Conservation (phyloP, 306 rosid species). For the Trifolium fragiferum region DNA sequence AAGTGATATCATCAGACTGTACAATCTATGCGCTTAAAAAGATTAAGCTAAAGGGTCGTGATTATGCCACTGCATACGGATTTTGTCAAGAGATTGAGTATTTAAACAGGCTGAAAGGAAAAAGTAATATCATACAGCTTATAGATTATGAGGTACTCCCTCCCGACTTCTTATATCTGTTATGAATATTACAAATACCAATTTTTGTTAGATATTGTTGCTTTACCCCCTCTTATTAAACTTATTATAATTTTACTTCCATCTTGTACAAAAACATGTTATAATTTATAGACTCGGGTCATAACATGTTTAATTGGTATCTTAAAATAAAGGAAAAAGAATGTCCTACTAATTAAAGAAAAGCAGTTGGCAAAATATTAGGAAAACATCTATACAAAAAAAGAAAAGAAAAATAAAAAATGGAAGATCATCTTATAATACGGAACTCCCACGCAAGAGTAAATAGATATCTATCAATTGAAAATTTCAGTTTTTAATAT, state of each 20-base stretch:
- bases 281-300: not conserved
- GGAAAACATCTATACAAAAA: no score
- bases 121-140: conserved; percentile 82
- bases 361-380: no score
- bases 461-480: no score
- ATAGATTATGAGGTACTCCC: conserved; percentile 82
- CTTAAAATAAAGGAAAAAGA: not conserved
- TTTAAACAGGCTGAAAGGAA: conserved; percentile 86
- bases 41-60: conserved; percentile 92
- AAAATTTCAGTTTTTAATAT: no score
- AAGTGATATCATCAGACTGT: conserved; percentile 95
- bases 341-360: not conserved
- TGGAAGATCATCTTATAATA: no score
- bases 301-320: not conserved
- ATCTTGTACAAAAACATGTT: not conserved
- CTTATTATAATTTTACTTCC: not conserved
- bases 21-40: conserved; percentile 86
- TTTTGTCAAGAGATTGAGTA: conserved; percentile 97
- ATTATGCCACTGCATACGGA: conserved; percentile 89
- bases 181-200: not conserved
- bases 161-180: conserved; percentile 34
- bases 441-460: no score
- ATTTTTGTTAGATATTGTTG: conserved; percentile 26
- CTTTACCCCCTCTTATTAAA: not conserved
- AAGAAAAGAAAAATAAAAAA: no score